These are phyloP conservation scores for Teratosphaeria gauchensis DNA, from an alignment of 2,329 filamentous ascomycete genomes.

Conservation along the genomic window DNA sequence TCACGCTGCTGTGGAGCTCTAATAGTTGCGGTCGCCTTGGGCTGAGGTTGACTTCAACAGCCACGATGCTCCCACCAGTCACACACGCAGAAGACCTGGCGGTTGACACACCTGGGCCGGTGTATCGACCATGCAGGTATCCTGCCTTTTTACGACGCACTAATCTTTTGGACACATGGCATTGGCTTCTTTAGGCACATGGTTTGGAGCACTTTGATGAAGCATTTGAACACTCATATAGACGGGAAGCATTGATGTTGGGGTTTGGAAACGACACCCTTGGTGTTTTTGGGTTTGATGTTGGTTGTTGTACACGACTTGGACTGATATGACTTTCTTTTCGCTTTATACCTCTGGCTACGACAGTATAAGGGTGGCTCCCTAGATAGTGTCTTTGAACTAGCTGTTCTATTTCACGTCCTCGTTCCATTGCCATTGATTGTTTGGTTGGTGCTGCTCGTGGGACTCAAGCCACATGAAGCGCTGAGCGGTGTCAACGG, in stretches of 20 bases:
- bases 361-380: neutral
- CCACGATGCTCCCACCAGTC: neutral
- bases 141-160: neutral
- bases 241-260: neutral
- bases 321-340: neutral
- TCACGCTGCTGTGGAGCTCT: conserved; percentile 10
- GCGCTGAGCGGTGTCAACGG: too few species aligned
- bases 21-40: conserved; percentile 15
- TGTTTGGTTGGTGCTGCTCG: neutral
- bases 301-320: neutral
- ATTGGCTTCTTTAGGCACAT: neutral
- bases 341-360: neutral
- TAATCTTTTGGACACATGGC: neutral
- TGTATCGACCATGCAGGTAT: neutral
- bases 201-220: neutral
- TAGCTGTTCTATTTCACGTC: neutral
- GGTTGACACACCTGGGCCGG: neutral
- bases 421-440: neutral
- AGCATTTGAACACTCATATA: neutral
- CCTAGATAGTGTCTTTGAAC: neutral
- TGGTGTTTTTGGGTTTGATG: neutral
- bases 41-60: conserved; percentile 13
- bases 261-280: neutral
- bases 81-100: neutral
- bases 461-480: too few species aligned